Evolutionary conservation across 2,329 filamentous ascomycete species (phyloP).

Genomic region (Talaromyces sp.): DNA sequence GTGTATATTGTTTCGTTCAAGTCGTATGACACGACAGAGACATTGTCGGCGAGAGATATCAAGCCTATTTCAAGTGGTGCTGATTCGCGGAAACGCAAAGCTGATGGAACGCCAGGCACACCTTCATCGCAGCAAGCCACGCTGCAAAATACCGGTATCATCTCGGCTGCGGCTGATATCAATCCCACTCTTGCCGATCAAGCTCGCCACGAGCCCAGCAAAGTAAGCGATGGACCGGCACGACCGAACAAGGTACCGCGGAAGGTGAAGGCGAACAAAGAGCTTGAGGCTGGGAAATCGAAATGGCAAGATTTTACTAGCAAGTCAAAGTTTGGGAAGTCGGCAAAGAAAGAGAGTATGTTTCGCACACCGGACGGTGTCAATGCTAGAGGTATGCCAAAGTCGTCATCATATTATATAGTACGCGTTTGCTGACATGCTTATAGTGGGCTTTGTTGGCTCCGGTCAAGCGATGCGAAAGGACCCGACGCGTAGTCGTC

Average conservation of each 20-base stretch:
- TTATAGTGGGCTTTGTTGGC: slow-evolving; percentile 85
- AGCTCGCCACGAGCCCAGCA: slow-evolving; percentile 59
- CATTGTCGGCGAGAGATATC: slow-evolving; percentile 74
- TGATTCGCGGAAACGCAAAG: slow-evolving; percentile 73
- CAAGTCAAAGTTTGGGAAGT: slow-evolving; percentile 64
- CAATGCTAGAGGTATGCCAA: slow-evolving; percentile 67
- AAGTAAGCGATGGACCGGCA: slow-evolving; percentile 54
- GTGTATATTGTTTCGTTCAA: slow-evolving; percentile 96
- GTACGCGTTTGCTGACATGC: neutral
- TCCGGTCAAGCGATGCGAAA: slow-evolving; percentile 96
- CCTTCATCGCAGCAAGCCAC: slow-evolving; percentile 38
- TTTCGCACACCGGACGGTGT: slow-evolving; percentile 86
- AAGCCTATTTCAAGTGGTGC: slow-evolving; percentile 62
- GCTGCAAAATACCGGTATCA: slow-evolving; percentile 48
- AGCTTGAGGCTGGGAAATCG: slow-evolving; percentile 81
- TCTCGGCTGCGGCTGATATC: slow-evolving; percentile 62
- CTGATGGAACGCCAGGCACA: slow-evolving; percentile 64
- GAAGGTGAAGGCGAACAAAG: slow-evolving; percentile 81
- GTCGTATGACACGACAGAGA: slow-evolving; percentile 76
- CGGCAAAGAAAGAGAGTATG: slow-evolving; percentile 87
- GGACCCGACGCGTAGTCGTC: slow-evolving; percentile 73
- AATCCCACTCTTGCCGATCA: slow-evolving; percentile 61
- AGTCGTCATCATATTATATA: slow-evolving; percentile 6
- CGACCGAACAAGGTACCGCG: slow-evolving; percentile 65
- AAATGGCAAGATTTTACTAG: slow-evolving; percentile 92